Evolutionary conservation across 1,284 basidiomycete genomes (phyloP), one percentile per base, ranked within the genome.

Genomic region (Fomitopsis pinicola): DNA sequence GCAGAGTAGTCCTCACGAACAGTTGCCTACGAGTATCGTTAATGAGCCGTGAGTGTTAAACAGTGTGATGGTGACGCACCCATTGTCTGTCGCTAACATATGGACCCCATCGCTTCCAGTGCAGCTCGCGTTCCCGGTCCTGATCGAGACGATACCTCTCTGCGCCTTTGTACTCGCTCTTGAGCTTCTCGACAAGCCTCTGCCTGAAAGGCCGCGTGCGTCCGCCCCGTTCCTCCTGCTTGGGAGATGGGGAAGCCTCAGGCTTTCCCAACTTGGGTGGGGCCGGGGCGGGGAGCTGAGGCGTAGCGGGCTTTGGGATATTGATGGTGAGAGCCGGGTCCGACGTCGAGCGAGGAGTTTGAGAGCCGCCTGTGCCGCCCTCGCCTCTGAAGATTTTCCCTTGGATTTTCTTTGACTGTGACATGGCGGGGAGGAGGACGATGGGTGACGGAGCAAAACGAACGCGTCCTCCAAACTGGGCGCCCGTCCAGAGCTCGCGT

Each of bases 31-130:
- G 64, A 17, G 10, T 3, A 5, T 9, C 12, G 6, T 33, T 38
- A 56, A 64, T 59, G 46, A 22, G 22, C 22, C 22, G 22, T 22
- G 22, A 22, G 22, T 22, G 22, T 22, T 57, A 42, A 38, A 4
- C 17, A 1, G 9, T 9, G 6, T n/a, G 35, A 19, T 22, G 38
- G 69, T 33, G 2, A 33, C 30, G 3, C 67, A 93, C 95, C 97
- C 97, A 99, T 82, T 98, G 97, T 63, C 97, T 84, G 78, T 99
- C 97, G 65, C 90, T 91, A 63, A 99, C 83, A 78, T 98, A 98
- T 17, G 97, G 97, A 33, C 97, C 97, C 97, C 97, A 98, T 68
- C 94, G 84, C 78, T 98, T 98, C 97, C 97, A 99, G 75, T 98
- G 95, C 46, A 81, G 78, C 64, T 86, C 80, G 68, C 86, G 87